A percentile compares a stretch with the other conserved stretches of the same genome.
Conservation (phyloP, 139 green algal genomes). For the Protoeuglena noctilucae region DNA sequence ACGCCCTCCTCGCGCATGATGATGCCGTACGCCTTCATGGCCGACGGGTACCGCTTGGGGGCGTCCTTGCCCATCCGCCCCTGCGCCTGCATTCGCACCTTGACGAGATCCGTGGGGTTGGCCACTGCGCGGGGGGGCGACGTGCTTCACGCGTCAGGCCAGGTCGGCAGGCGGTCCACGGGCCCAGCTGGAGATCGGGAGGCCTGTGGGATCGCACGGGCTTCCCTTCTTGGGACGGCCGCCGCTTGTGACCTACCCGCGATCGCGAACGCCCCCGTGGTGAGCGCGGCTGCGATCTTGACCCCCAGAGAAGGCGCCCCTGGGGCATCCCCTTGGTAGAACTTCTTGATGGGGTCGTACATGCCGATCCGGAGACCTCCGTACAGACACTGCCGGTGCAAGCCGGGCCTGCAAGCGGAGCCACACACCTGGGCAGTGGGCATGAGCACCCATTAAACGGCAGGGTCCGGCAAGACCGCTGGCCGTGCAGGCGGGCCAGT, state of each 20-base stretch:
- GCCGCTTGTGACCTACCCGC: constrained; percentile 14
- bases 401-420: too few species aligned
- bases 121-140: too few species aligned
- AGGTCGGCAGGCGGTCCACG: too few species aligned
- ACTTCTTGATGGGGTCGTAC: constrained; percentile 85
- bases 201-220: too few species aligned
- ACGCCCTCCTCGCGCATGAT: constrained; percentile 81
- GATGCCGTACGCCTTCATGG: constrained; percentile 74
- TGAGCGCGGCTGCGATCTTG: constrained; percentile 85
- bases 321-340: constrained; percentile 65
- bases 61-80: constrained; percentile 56
- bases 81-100: constrained; percentile 93
- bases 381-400: constrained; percentile 83
- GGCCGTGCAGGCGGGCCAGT: too few species aligned
- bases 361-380: constrained; percentile 90
- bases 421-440: too few species aligned
- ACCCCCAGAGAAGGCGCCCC: constrained; percentile 42
- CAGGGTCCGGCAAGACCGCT: too few species aligned
- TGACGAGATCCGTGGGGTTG: constrained; percentile 89
- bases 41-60: constrained; percentile 63
- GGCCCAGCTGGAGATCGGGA: too few species aligned
- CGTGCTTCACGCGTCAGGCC: too few species aligned
- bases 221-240: too few species aligned
- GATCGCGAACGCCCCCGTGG: constrained; percentile 79
- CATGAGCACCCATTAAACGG: too few species aligned